Evolutionary conservation across 2,329 filamentous ascomycete species (phyloP).

Genomic region (Aureobasidium sp.): DNA sequence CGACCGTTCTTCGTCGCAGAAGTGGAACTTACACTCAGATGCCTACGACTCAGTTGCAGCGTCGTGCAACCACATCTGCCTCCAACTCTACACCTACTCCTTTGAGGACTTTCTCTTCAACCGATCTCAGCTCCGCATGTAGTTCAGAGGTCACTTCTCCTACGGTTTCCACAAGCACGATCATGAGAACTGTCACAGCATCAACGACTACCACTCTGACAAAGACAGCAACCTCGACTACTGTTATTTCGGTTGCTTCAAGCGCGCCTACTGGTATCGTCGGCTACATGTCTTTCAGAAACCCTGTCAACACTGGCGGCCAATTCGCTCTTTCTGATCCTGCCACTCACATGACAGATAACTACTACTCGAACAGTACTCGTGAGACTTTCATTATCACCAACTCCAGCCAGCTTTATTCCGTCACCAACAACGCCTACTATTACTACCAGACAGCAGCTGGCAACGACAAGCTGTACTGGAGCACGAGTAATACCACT

Average conservation of each 20-base stretch:
- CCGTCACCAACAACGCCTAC: conserved; percentile 14
- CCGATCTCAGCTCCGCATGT: conserved; percentile 14
- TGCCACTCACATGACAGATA: conserved; percentile 17
- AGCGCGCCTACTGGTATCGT: conserved; percentile 16
- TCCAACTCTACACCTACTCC: conserved; percentile 13
- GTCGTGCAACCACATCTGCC: conserved; percentile 6
- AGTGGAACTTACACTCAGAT: neutral
- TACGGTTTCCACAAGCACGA: neutral
- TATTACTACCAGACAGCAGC: conserved; percentile 13
- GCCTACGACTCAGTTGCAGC: conserved; percentile 12
- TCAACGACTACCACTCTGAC: conserved; percentile 20
- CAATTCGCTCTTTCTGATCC: conserved; percentile 14
- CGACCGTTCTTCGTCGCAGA: conserved; percentile 15
- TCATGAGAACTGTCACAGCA: conserved; percentile 13
- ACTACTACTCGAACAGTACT: conserved; percentile 12
- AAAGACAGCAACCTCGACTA: conserved; percentile 7
- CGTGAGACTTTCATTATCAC: conserved; percentile 16
- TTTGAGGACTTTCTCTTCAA: conserved; percentile 10
- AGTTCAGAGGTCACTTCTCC: conserved; percentile 14
- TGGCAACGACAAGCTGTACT: conserved; percentile 9
- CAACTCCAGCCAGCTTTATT: conserved; percentile 13
- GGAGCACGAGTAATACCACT: neutral
- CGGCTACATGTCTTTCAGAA: conserved; percentile 14
- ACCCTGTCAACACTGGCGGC: conserved; percentile 5
- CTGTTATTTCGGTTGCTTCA: conserved; percentile 10